Evolutionary conservation across 495 filamentous ascomycete genomes (phyloP), one percentile per base, ranked within the genome.

Genomic region (Lasiosphaeris hirsuta): DNA sequence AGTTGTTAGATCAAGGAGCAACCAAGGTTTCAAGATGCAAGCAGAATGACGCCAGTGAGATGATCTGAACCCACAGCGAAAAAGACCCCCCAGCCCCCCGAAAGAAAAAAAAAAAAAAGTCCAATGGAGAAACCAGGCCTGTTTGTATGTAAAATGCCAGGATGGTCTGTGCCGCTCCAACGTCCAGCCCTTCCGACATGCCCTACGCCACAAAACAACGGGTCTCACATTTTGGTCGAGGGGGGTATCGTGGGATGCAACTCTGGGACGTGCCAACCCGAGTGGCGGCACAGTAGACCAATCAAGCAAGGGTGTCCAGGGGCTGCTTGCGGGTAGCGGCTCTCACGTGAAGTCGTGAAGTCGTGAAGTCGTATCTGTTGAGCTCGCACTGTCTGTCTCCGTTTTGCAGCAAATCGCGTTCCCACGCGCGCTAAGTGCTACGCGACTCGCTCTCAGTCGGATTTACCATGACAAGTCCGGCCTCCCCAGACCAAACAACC

Each of bases 141-240:
- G 38, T 41, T 46, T 10, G 18, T 7, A 41, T 5, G 34, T 3
- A 38, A 41, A 50, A 41, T 40, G 10, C 18, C 30, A 23, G 43
- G 54, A 13, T 4, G 13, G 14, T 10, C 46, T 42, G 19, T 52
- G 55, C 46, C 42, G 45, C 45, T 51, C 41, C 55, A 57, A 34
- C 55, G 45, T 5, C 42, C 41, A 54, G 51, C 51, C 7, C 10
- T 44, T 36, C 51, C 39, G 51, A 33, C 44, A 49, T 34, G 36
- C 54, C 43, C 42, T 35, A 34, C 43, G 45, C 44, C 54, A 57
- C 54, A 48, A 34, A 56, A 40, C 10, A 56, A 39, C 39, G 54
- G 54, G 43, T 56, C 54, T 56, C 42, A 56, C 17, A 49, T 56
- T 48, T 19, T 56, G 43, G 44, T 43, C 54, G 56, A 58, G 23